phyloP scores from a whole-genome alignment of 805 yeast species.

The Cyberlindnera amylophila region DNA sequence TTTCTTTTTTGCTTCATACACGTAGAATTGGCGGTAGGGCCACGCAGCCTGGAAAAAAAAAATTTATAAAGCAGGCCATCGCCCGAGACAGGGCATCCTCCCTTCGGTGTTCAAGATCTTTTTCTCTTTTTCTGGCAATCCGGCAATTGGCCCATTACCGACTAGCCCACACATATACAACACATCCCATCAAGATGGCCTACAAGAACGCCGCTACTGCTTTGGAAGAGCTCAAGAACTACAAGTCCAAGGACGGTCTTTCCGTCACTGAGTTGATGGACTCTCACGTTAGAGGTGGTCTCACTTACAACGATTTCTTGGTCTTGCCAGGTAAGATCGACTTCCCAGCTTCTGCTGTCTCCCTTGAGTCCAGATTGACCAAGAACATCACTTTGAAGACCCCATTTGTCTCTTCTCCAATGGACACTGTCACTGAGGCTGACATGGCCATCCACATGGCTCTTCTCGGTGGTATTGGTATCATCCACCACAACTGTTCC shows the following conservation, averaged over 20 bases:
- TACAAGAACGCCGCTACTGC: constrained; percentile 55
- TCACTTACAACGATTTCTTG: constrained; percentile 95
- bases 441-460: constrained; percentile 99
- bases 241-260: constrained; percentile 78
- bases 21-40: too few relatives aligned
- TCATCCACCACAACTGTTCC: constrained; percentile 95
- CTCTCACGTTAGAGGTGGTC: constrained; percentile 87
- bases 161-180: constrained; percentile 11
- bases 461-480: constrained; percentile 97
- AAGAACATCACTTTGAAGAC: constrained; percentile 87
- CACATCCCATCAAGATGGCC: constrained; percentile 20
- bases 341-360: constrained; percentile 77
- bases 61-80: constrained; percentile 1
- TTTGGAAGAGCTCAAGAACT: constrained; percentile 58
- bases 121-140: constrained; percentile 28
- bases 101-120: neutral
- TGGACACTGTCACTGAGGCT: constrained; percentile 98
- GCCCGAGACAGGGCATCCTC: neutral
- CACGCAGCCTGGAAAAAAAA: constrained; percentile 7
- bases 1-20: too few relatives aligned
- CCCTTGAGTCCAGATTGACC: constrained; percentile 82
- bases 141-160: constrained; percentile 25
- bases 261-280: constrained; percentile 83
- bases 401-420: constrained; percentile 96
- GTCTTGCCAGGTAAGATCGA: constrained; percentile 92